These are phyloP conservation scores for Ampelomyces quisqualis DNA, from an alignment of 2,329 filamentous ascomycete genomes.

Conservation along the genomic window DNA sequence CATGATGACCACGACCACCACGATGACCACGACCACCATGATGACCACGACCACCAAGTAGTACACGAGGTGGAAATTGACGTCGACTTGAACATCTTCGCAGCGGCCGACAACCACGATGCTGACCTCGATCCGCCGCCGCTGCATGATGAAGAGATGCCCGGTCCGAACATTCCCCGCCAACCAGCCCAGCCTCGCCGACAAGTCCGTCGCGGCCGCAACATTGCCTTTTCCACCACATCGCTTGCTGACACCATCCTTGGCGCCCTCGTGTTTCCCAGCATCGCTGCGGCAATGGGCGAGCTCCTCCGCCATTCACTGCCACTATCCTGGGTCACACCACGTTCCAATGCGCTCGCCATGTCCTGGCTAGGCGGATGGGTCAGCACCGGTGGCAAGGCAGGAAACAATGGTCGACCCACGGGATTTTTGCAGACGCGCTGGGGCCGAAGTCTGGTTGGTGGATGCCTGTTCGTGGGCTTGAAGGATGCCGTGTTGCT, in stretches of 20 bases:
- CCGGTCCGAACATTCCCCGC: conserved; percentile 32
- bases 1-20: conserved; percentile 19
- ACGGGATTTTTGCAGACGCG: conserved; percentile 74
- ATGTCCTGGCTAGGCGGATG: conserved; percentile 28
- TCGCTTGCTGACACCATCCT: conserved; percentile 62
- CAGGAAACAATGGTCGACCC: conserved; percentile 39
- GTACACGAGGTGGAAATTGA: conserved; percentile 52
- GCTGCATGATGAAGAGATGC: conserved; percentile 27
- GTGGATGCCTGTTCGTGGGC: conserved; percentile 85
- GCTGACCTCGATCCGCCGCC: conserved; percentile 20
- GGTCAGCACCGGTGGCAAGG: conserved; percentile 13
- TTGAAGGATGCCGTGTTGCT: conserved; percentile 68
- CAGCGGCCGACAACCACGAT: conserved; percentile 27
- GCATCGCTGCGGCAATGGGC: conserved; percentile 75
- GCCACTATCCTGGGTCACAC: conserved; percentile 65
- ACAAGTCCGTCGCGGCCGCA: conserved; percentile 47
- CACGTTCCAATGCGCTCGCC: conserved; percentile 28
- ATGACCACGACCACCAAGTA: conserved; percentile 43
- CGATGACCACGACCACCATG: conserved; percentile 21
- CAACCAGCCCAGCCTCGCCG: conserved; percentile 23
- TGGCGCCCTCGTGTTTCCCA: conserved; percentile 76
- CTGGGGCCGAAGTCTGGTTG: conserved; percentile 87
- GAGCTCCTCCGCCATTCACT: conserved; percentile 69
- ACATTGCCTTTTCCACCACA: conserved; percentile 55
- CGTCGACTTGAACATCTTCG: conserved; percentile 46